A percentile compares a stretch with the other conserved stretches of the same genome.
Conservation (phyloP, 2,329 filamentous ascomycete genomes). For the Penicillium polonicum region DNA sequence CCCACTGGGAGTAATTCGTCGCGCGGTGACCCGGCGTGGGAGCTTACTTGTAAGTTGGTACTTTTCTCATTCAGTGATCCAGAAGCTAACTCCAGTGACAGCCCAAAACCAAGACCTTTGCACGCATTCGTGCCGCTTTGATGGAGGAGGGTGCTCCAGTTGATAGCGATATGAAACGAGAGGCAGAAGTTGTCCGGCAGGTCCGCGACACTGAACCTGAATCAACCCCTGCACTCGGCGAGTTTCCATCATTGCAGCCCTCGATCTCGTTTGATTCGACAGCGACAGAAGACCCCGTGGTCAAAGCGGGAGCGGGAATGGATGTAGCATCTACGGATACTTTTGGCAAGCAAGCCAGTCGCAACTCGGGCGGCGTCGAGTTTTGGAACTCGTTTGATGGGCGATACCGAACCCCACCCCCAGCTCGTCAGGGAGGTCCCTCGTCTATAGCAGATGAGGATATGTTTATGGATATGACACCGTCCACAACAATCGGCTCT, state of each 20-base stretch:
- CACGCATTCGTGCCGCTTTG: slow-evolving; percentile 84
- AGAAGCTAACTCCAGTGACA: slow-evolving; percentile 36
- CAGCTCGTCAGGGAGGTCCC: slow-evolving; percentile 56
- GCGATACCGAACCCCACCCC: slow-evolving; percentile 64
- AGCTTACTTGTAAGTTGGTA: slow-evolving; percentile 72
- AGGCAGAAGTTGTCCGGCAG: slow-evolving; percentile 93
- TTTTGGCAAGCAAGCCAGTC: slow-evolving; percentile 72
- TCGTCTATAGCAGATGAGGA: slow-evolving; percentile 49
- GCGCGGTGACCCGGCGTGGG: slow-evolving; percentile 79
- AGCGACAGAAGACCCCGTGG: slow-evolving; percentile 16
- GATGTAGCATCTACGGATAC: slow-evolving; percentile 60
- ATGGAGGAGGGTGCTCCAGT: slow-evolving; percentile 84
- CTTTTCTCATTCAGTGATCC: neutral
- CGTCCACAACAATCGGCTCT: slow-evolving; percentile 33
- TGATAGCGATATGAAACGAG: slow-evolving; percentile 82
- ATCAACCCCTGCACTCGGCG: slow-evolving; percentile 38
- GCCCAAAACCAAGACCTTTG: slow-evolving; percentile 96
- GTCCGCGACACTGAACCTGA: slow-evolving; percentile 83
- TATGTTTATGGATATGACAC: slow-evolving; percentile 41
- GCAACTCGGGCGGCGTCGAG: slow-evolving; percentile 67
- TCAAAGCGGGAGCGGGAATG: slow-evolving; percentile 30
- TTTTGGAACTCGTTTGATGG: slow-evolving; percentile 82
- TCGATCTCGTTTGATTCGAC: slow-evolving; percentile 14
- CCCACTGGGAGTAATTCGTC: slow-evolving; percentile 73
- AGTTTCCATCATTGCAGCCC: slow-evolving; percentile 55